Evolutionary conservation across 2,329 filamentous ascomycete genomes (phyloP).

Genomic region (Beauveria medogensis): DNA sequence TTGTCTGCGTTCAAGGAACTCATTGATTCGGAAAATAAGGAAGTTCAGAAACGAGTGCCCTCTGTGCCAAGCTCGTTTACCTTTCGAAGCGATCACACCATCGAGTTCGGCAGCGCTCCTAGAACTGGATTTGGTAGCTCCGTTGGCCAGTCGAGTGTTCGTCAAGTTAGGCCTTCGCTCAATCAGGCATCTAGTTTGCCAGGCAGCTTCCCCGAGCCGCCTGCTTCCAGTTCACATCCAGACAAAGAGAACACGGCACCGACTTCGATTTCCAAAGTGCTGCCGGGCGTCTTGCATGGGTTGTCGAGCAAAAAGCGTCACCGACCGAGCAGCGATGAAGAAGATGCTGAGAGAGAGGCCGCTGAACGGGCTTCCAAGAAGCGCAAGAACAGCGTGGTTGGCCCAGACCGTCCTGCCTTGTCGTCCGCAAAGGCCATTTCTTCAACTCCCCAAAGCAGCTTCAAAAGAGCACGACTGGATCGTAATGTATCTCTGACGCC

Average conservation of each 20-base stretch:
- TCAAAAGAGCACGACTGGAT: slow-evolving; percentile 27
- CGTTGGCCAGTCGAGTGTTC: slow-evolving; percentile 52
- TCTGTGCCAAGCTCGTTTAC: slow-evolving; percentile 52
- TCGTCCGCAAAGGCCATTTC: slow-evolving; percentile 39
- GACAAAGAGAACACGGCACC: slow-evolving; percentile 51
- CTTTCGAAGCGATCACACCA: slow-evolving; percentile 59
- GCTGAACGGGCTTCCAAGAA: slow-evolving; percentile 50
- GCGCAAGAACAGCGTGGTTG: slow-evolving; percentile 39
- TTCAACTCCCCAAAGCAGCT: slow-evolving; percentile 25
- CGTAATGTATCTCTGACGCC: slow-evolving; percentile 19
- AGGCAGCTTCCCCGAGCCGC: slow-evolving; percentile 42
- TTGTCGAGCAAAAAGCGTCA: slow-evolving; percentile 59
- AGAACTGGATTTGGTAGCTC: slow-evolving; percentile 47
- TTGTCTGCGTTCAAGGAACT: slow-evolving; percentile 35
- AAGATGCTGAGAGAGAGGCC: slow-evolving; percentile 42
- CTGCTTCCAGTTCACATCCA: slow-evolving; percentile 25
- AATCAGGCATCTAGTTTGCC: slow-evolving; percentile 40
- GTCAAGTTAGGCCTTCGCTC: slow-evolving; percentile 49
- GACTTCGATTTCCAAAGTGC: slow-evolving; percentile 23
- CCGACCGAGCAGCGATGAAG: slow-evolving; percentile 48
- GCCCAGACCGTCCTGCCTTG: slow-evolving; percentile 44
- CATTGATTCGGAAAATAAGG: slow-evolving; percentile 18
- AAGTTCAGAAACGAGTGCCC: slow-evolving; percentile 22
- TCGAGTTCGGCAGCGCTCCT: slow-evolving; percentile 44
- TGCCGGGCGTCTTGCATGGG: slow-evolving; percentile 49